Evolutionary conservation across 202 grass and related monocot genomes (phyloP).

Genomic region (Panicum virgatum): DNA sequence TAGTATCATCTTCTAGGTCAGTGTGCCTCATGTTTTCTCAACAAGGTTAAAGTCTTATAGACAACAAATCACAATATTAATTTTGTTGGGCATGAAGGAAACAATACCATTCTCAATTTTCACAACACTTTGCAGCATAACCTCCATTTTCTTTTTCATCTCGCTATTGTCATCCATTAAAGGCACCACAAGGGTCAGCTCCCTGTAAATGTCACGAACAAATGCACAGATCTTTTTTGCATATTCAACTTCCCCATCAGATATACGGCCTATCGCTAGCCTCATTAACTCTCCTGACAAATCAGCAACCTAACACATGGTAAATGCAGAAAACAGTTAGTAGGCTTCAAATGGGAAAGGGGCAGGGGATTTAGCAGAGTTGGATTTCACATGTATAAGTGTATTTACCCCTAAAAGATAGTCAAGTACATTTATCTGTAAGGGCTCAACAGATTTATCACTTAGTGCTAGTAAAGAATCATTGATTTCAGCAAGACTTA

Average conservation of each 20-base stretch:
- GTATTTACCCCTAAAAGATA: constrained; percentile 85
- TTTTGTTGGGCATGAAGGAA: constrained; percentile 9
- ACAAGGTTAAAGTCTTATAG: constrained; percentile 10
- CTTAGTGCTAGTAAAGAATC: constrained; percentile 77
- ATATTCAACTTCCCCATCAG: constrained; percentile 96
- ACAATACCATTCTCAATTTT: constrained; percentile 98
- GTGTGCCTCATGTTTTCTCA: constrained; percentile 3
- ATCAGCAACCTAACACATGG: constrained; percentile 86
- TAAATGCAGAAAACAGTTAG: constrained; percentile 33
- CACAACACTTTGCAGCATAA: constrained; percentile 88
- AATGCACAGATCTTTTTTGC: constrained; percentile 88
- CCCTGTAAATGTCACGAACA: constrained; percentile 90
- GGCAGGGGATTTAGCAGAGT: not conserved
- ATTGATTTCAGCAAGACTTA: constrained; percentile 95
- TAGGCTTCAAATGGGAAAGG: not conserved
- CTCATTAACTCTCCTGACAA: constrained; percentile 99
- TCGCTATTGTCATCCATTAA: constrained; percentile 90
- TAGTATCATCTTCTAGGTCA: not conserved
- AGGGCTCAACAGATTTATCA: constrained; percentile 72
- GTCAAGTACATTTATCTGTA: constrained; percentile 93
- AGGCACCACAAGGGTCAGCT: constrained; percentile 83
- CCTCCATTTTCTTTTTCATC: constrained; percentile 99
- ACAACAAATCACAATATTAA: constrained; percentile 23
- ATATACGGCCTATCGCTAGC: constrained; percentile 94
- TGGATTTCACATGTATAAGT: constrained; percentile 19